Percentiles rank a stretch among this genome's conserved stretches.
Evolutionary conservation across 495 filamentous ascomycete genomes (phyloP).

Genomic region (Talaromyces trachyspermus): DNA sequence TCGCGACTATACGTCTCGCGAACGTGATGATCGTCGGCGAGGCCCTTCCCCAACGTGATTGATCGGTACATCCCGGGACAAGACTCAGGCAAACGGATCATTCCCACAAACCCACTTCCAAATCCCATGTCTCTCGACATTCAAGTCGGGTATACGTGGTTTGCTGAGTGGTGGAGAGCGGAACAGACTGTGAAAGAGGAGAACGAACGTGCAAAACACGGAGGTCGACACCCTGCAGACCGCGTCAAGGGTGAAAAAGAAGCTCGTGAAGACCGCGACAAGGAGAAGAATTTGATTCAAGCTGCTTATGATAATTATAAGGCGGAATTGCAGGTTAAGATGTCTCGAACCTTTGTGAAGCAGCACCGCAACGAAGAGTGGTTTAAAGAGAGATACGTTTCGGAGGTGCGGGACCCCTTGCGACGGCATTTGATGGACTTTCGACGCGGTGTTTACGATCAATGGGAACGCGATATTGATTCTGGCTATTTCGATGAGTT

Average conservation of each 20-base stretch:
- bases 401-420: constrained; percentile 65
- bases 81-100: constrained; percentile 46
- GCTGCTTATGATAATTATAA: constrained; percentile 90
- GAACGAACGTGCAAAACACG: constrained; percentile 67
- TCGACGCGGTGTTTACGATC: constrained; percentile 62
- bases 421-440: constrained; percentile 65
- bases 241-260: constrained; percentile 70
- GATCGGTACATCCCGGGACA: constrained; percentile 95
- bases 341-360: constrained; percentile 81
- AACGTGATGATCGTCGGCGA: constrained; percentile 60
- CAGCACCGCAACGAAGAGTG: constrained; percentile 91
- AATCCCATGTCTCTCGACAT: constrained; percentile 82
- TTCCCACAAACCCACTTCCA: constrained; percentile 64
- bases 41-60: constrained; percentile 61
- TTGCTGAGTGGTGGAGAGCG: constrained; percentile 91
- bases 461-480: constrained; percentile 81
- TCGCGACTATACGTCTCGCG: constrained; percentile 58
- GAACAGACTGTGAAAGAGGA: constrained; percentile 85
- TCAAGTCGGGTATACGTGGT: constrained; percentile 94
- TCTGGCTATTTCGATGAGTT: constrained; percentile 86
- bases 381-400: constrained; percentile 93
- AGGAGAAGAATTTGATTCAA: constrained; percentile 78
- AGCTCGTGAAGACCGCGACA: constrained; percentile 75
- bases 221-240: constrained; percentile 62
- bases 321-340: constrained; percentile 83